Evolutionary conservation across 495 filamentous ascomycete genomes (phyloP).

Genomic region (Talaromyces ruber): DNA sequence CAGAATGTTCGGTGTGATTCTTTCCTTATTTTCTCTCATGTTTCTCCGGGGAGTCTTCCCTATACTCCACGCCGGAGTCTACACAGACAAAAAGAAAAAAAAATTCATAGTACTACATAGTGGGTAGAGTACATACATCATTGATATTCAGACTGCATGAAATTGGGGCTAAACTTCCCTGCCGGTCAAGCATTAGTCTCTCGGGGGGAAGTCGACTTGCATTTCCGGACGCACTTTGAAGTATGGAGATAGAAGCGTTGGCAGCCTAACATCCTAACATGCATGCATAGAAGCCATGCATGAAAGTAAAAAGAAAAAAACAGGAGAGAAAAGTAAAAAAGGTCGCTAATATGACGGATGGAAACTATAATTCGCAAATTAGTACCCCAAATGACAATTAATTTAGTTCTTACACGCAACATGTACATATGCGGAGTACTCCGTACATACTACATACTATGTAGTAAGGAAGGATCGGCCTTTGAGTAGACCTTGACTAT

Average conservation of each 20-base stretch:
- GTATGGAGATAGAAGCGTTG: neutral
- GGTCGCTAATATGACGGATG: neutral
- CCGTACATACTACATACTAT: neutral
- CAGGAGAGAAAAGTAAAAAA: neutral
- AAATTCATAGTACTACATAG: neutral
- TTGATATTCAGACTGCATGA: neutral
- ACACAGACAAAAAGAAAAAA: neutral
- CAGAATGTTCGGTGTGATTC: neutral
- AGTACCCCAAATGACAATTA: neutral
- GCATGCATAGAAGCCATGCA: neutral
- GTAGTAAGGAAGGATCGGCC: neutral
- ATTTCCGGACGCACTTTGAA: neutral
- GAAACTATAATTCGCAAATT: neutral
- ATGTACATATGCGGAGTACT: neutral
- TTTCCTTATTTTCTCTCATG: neutral
- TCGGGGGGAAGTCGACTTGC: constrained; percentile 7
- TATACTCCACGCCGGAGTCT: neutral
- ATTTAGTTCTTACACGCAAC: neutral
- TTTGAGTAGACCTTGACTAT: neutral
- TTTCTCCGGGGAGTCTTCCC: neutral
- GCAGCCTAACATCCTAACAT: neutral
- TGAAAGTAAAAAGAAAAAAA: neutral
- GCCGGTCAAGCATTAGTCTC: constrained; percentile 2
- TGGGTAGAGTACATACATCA: neutral
- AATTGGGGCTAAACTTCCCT: neutral